Percentiles rank a stretch among this genome's conserved stretches.
Conservation (phyloP, 1,139 yeast genomes). For the Yamadazyma diddensiae region DNA sequence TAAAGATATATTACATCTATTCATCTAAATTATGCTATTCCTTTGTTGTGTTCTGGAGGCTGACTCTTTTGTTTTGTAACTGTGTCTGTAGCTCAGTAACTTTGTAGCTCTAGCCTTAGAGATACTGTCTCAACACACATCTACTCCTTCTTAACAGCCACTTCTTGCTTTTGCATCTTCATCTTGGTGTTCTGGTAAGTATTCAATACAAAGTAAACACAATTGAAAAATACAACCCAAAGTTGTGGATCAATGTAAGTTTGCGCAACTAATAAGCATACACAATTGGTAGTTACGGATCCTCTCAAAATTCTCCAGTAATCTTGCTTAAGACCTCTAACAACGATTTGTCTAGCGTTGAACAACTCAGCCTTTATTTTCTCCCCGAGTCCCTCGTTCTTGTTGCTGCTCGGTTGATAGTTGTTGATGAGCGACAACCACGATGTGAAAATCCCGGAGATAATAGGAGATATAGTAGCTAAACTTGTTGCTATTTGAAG, state of each 20-base stretch:
- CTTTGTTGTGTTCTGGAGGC: too few relatives aligned
- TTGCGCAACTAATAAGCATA: constrained; percentile 70
- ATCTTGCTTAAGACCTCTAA: constrained; percentile 45
- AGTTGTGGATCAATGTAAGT: constrained; percentile 65
- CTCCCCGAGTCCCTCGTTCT: neutral
- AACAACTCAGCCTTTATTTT: neutral
- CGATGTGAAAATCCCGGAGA: constrained; percentile 54
- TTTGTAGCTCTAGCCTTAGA: too few relatives aligned
- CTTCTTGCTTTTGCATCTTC: constrained; percentile 30
- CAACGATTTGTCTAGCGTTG: constrained; percentile 17
- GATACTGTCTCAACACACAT: too few relatives aligned
- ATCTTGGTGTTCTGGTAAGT: constrained; percentile 73
- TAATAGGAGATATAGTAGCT: constrained; percentile 61
- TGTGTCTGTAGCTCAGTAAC: too few relatives aligned
- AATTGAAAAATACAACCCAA: constrained; percentile 82
- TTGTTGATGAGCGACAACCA: constrained; percentile 51
- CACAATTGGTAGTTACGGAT: constrained; percentile 63
- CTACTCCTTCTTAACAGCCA: neutral
- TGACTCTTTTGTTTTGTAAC: too few relatives aligned
- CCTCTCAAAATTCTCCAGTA: constrained; percentile 58
- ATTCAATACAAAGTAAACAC: constrained; percentile 71
- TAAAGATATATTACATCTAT: too few relatives aligned
- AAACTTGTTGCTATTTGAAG: constrained; percentile 61
- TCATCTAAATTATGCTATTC: too few relatives aligned
- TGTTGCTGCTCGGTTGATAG: constrained; percentile 17